Conservation (phyloP, 805 yeast species). For the Yarrowia sp. region DNA sequence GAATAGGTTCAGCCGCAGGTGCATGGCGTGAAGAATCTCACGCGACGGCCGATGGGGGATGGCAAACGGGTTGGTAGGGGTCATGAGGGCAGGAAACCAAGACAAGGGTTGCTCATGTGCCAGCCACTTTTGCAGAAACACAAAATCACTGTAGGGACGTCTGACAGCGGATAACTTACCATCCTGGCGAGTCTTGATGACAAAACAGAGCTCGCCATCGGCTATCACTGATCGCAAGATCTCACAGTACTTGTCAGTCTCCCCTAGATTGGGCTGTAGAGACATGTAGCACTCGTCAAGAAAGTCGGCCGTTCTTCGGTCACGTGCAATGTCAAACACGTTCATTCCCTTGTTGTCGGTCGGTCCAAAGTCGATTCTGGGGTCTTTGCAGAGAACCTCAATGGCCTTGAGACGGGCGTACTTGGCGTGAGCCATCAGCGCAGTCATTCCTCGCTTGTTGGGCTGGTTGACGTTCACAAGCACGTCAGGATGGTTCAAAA, state of each 20-base stretch:
- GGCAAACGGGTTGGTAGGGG: slow-evolving; percentile 47
- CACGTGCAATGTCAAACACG: slow-evolving; percentile 51
- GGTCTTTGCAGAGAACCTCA: slow-evolving; percentile 57
- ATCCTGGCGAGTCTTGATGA: slow-evolving; percentile 42
- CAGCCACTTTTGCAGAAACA: slow-evolving; percentile 48
- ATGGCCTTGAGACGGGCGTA: slow-evolving; percentile 72
- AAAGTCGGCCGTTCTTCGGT: slow-evolving; percentile 42
- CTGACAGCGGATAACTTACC: slow-evolving; percentile 43
- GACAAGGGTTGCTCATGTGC: slow-evolving; percentile 50
- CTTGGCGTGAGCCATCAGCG: slow-evolving; percentile 73
- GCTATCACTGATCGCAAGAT: slow-evolving; percentile 40
- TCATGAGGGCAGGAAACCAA: slow-evolving; percentile 50
- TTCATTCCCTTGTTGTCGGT: slow-evolving; percentile 47
- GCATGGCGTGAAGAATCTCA: slow-evolving; percentile 50
- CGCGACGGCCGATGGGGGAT: slow-evolving; percentile 48
- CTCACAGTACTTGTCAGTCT: slow-evolving; percentile 12
- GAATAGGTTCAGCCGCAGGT: slow-evolving; percentile 59
- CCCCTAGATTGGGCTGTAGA: slow-evolving; percentile 9
- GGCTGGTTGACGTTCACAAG: slow-evolving; percentile 62
- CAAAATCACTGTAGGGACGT: slow-evolving; percentile 49
- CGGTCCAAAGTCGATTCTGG: slow-evolving; percentile 56
- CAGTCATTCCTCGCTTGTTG: slow-evolving; percentile 67
- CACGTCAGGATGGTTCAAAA: slow-evolving; percentile 21
- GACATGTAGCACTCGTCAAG: slow-evolving; percentile 43
- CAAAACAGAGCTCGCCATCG: slow-evolving; percentile 44